phyloP scores from a whole-genome alignment of 768 basidiomycete genomes.

The Mycena rosella region DNA sequence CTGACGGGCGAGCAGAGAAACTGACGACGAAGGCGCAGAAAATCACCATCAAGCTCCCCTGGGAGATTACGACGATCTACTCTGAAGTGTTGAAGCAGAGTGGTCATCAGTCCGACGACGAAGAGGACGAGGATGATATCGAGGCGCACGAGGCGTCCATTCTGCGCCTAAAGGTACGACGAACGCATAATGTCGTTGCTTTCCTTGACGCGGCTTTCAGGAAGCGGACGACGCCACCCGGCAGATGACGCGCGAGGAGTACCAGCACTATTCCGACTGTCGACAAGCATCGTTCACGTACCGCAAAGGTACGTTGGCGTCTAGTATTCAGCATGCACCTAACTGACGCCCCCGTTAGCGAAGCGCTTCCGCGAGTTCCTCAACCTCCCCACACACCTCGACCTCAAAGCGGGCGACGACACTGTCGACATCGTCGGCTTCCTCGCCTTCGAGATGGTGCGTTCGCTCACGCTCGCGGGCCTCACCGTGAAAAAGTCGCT shows the following conservation, averaged over 20 bases:
- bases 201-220: conserved; percentile 48
- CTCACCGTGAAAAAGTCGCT: conserved; percentile 85
- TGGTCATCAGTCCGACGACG: conserved; percentile 90
- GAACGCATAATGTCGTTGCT: neutral
- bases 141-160: conserved; percentile 97
- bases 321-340: neutral
- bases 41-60: conserved; percentile 94
- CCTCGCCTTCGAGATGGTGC: conserved; percentile 97
- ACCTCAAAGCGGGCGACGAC: conserved; percentile 93
- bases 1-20: conserved; percentile 65
- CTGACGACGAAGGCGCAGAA: conserved; percentile 88
- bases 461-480: conserved; percentile 90
- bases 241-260: conserved; percentile 97
- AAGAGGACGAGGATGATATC: conserved; percentile 96
- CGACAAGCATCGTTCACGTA: conserved; percentile 97
- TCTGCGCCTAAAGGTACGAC: conserved; percentile 74
- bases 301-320: conserved; percentile 80
- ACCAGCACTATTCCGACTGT: conserved; percentile 97
- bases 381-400: conserved; percentile 87
- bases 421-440: conserved; percentile 98
- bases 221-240: conserved; percentile 96
- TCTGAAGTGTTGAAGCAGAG: conserved; percentile 84
- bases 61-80: conserved; percentile 95
- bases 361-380: conserved; percentile 97
- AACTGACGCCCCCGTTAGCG: conserved; percentile 57